Evolutionary conservation across 148 eudicot genomes (phyloP), one percentile per base, ranked within the genome.

Genomic region (Pharnaceum exiguum): DNA sequence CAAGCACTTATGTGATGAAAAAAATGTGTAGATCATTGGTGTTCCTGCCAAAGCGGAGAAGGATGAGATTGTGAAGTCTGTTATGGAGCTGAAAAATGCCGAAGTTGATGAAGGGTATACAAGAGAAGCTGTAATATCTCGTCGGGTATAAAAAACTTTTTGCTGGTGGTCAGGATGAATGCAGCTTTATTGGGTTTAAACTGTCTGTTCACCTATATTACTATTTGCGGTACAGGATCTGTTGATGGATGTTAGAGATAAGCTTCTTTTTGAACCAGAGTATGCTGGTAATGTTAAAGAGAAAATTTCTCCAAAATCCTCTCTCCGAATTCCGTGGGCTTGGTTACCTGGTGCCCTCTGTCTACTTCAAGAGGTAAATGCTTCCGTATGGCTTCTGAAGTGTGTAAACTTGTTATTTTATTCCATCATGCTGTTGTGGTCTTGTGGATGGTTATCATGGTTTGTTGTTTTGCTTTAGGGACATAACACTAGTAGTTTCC

Each of bases 291-390:
- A 86, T 75, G n/a, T 61, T 29, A 89, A 79, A 69, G 95, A 82
- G 48, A 94, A 84, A 56, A 71, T 86, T 70, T 87, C 76, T 42
- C 99, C 99, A 21, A 94, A 80, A 67, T 71, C 87, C 51, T 75
- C 91, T 61, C 74, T 94, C 56, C 77, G 86, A 37, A 78, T 94
- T 63, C 90, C 96, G 36, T 89, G 96, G 99, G 77, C 83, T 69
- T 94, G 96, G 96, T 70, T 94, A 66, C 82, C 99, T 52, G 91
- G 83, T 68, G 99, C 96, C 59, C 88, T 94, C 62, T 86, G 89
- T 77, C 89, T 94, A 71, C 99, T 94, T 70, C 99, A 94, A 75
- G 99, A 94, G 96, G 99, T 89, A 78, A 40, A 48, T 58, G 50
- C 47, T 23, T 26, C 12, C 19, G 30, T 63, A 40, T 50, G 22